Conservation (phyloP, 2,329 filamentous ascomycete species). For the Fusarium newnesense region DNA sequence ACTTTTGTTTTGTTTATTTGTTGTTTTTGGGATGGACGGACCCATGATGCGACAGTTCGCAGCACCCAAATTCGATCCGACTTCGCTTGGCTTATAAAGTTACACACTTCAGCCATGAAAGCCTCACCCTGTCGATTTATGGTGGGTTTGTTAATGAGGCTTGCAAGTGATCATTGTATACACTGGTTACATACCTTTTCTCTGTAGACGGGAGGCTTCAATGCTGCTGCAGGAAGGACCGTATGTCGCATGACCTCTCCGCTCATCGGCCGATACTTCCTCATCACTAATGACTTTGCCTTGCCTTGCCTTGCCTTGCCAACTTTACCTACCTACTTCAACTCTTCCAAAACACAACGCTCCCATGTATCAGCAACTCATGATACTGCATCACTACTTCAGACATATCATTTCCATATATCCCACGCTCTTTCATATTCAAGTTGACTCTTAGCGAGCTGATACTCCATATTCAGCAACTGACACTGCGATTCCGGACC, state of each 20-base stretch:
- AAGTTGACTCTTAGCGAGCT: background rate
- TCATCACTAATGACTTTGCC: background rate
- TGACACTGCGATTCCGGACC: background rate
- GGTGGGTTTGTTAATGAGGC: background rate
- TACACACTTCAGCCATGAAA: constrained; percentile 17
- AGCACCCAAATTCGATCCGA: background rate
- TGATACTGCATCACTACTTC: background rate
- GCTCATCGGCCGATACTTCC: constrained; percentile 22
- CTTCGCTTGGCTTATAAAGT: constrained; percentile 15
- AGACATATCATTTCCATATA: background rate
- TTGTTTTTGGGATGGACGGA: background rate
- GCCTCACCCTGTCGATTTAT: background rate
- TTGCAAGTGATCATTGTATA: background rate
- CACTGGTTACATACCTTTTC: background rate
- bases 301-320: background rate
- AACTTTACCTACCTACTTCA: background rate
- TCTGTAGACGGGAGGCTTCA: background rate
- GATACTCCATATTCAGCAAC: background rate
- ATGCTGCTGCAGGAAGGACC: constrained; percentile 7
- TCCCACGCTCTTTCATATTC: background rate
- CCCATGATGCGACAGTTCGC: constrained; percentile 18
- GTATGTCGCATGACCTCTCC: constrained; percentile 19
- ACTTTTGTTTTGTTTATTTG: constrained; percentile 5
- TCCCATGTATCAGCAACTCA: background rate
- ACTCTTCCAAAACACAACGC: background rate